These are phyloP conservation scores for Pseudonitzschia delicatissima DNA, from an alignment of 108 stramenopile species.

Conservation along the genomic window DNA sequence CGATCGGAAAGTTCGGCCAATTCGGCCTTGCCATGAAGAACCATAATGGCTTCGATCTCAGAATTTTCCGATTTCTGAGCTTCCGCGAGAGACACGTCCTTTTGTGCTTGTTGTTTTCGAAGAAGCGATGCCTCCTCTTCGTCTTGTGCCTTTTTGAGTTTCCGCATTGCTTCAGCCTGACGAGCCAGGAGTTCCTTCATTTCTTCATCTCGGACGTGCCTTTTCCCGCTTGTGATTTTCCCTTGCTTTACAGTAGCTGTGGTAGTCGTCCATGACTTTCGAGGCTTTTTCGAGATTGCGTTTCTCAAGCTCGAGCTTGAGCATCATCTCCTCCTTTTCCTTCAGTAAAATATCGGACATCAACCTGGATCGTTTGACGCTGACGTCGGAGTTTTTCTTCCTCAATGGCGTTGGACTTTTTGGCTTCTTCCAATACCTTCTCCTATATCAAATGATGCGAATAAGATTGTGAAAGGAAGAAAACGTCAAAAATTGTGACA, in stretches of 20 bases:
- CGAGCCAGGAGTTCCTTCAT: background rate
- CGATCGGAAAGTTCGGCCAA: background rate
- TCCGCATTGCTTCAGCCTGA: background rate
- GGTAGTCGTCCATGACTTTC: background rate
- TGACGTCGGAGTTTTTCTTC: background rate
- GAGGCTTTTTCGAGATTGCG: background rate
- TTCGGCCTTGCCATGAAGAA: background rate
- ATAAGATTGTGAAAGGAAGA: background rate
- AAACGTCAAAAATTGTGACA: background rate
- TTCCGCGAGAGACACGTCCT: background rate
- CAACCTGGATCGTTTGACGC: background rate
- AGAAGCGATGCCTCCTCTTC: background rate
- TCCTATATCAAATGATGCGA: background rate
- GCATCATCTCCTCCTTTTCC: conserved; percentile 8
- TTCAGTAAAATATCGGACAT: background rate
- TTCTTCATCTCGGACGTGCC: background rate
- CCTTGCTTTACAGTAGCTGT: background rate
- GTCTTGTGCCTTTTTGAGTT: background rate
- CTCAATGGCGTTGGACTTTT: background rate
- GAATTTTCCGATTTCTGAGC: background rate
- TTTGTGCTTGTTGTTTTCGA: background rate
- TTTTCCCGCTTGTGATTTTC: background rate
- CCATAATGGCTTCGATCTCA: background rate
- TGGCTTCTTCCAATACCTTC: background rate
- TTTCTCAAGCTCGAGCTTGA: background rate